Base-by-base conservation (phyloP, 208 protist species). In the Crithidia brevicula region DNA sequence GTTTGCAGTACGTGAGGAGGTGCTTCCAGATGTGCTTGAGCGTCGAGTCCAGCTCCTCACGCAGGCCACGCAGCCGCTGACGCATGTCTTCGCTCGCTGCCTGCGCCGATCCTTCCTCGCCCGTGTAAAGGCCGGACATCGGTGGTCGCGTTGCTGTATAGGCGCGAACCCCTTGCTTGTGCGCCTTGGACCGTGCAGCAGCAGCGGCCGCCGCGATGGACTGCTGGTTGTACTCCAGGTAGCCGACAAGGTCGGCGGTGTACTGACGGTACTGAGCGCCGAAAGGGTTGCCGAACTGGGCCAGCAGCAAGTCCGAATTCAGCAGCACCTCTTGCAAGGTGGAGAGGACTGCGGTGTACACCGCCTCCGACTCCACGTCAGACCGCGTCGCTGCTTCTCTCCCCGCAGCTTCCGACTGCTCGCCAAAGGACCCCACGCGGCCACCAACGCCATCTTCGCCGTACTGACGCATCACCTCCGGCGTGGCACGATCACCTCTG, bases 211-310 rank as follows among this genome's bases (percentile, higher is more conserved):
- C 33, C 33, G 57, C 58, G 40, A 74, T 5, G 25, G 36, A 10
- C 46, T 65, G 51, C n/a, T 33, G 23, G 27, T 30, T 40, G 43
- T 43, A 51, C n/a, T 65, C 53, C 46, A 74, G 42, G 56, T 78
- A 67, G 25, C 54, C 52, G 31, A 82, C 66, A 18, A 77, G 38
- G 63, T 79, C 68, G 6, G 67, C 67, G n/a, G 68, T 77, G 69
- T 66, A 75, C 31, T 65, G 68, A 40, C 74, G 79, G 57, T 81
- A 85, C 52, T 85, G 79, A 10, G 69, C 51, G 36, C 66, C 58
- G 46, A 74, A 85, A 1, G 63, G 73, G 50, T 77, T 81, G 27
- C 70, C 69, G 11, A 77, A 65, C 38, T 77, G 74, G 36, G 67
- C 68, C 1, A 85, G 73, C 8, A 81, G 36, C 3, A 65, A 42